These are phyloP conservation scores for Exophiala sideris DNA, from an alignment of 2,329 filamentous ascomycete genomes.

Conservation along the genomic window DNA sequence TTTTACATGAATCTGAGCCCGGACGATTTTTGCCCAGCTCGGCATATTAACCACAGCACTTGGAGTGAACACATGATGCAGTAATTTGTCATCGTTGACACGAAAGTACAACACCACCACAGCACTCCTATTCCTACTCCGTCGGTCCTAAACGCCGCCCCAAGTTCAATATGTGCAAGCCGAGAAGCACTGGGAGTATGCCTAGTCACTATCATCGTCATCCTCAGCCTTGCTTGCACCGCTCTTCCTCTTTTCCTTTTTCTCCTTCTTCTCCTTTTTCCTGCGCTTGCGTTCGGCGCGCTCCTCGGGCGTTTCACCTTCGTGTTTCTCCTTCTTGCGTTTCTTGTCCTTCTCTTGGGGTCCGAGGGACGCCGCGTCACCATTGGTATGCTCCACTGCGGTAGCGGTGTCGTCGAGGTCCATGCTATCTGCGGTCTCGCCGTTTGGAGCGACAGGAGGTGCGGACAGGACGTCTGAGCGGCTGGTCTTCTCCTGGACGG, in stretches of 20 bases:
- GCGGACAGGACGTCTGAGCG: slow-evolving; percentile 36
- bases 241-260: slow-evolving; percentile 39
- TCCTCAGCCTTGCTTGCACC: slow-evolving; percentile 22
- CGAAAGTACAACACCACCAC: too few species aligned
- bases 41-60: too few species aligned
- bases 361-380: slow-evolving; percentile 33
- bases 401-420: slow-evolving; percentile 41
- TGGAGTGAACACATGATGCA: too few species aligned
- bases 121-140: background rate
- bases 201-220: slow-evolving; percentile 24
- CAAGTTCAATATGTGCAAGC: too few species aligned
- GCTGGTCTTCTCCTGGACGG: slow-evolving; percentile 44
- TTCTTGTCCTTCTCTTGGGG: slow-evolving; percentile 43
- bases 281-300: slow-evolving; percentile 48
- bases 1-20: too few species aligned
- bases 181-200: background rate
- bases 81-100: too few species aligned
- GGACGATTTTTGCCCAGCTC: too few species aligned
- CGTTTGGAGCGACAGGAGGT: slow-evolving; percentile 30
- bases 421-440: slow-evolving; percentile 40
- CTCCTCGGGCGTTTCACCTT: slow-evolving; percentile 52
- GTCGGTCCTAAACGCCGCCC: background rate
- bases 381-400: slow-evolving; percentile 32
- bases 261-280: slow-evolving; percentile 55
- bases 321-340: slow-evolving; percentile 56